Evolutionary conservation across 1,284 basidiomycete genomes (phyloP).

Genomic region (Cerrena zonata): DNA sequence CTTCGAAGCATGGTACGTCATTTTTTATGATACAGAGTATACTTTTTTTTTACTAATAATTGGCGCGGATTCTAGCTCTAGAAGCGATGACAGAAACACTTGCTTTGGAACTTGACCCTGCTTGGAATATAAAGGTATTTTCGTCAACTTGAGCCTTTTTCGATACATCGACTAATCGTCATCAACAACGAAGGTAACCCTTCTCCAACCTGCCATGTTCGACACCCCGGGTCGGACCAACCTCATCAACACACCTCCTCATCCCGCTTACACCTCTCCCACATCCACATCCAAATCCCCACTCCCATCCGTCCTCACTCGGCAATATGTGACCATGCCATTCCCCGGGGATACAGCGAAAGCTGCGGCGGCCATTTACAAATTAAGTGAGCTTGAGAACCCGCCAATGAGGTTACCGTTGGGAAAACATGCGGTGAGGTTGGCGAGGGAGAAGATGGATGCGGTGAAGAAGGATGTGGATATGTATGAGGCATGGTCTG

Average conservation of each 20-base stretch:
- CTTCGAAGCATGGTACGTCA: conserved; percentile 17
- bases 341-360: background rate
- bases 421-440: conserved; percentile 1
- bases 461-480: background rate
- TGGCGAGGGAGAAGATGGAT: background rate
- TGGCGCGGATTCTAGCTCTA: conserved; percentile 16
- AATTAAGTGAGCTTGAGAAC: background rate
- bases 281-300: too few relatives aligned
- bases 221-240: conserved; percentile 1
- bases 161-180: background rate
- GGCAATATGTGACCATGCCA: background rate
- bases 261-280: background rate
- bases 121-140: conserved; percentile 37
- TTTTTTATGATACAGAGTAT: background rate
- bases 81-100: conserved; percentile 31
- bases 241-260: background rate
- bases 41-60: background rate
- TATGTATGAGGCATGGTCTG: conserved; percentile 2
- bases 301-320: background rate
- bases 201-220: conserved; percentile 8
- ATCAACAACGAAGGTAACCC: conserved; percentile 8
- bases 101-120: conserved; percentile 29
- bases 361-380: background rate
- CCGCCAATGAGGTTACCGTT: conserved; percentile 2
- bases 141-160: background rate